Evolutionary conservation across 371 early-diverging fungal species (phyloP), one percentile per base, ranked within the genome.

Genomic region (Synchytrium microbalum): DNA sequence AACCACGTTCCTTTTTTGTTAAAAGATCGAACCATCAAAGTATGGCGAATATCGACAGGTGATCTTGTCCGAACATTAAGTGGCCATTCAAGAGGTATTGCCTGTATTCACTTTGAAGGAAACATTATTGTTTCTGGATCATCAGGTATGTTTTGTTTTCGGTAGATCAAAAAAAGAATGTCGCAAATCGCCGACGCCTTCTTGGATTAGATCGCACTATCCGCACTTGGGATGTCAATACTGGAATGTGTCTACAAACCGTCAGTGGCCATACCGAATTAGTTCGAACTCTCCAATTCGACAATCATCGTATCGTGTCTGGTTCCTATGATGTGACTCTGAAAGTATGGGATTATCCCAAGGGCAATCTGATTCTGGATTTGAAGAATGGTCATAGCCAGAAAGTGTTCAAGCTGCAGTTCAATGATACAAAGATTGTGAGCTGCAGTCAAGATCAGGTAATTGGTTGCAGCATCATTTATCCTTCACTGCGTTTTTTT

Each of bases 41-140:
- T 95, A 65, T 95, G 95, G 95, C 79, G 88, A 66, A 65, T 90
- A 31, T 72, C 80, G 38, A 68, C 73, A 25, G 69, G 71, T 25
- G 46, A 67, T 59, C 62, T 60, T 58, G 38, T 69, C 26, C 61
- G 74, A 65, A 70, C 54, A 61, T 64, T 75, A 54, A 28, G 69
- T 67, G 79, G 79, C 57, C 69, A 99, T 75, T 83, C 87, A 13
- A 78, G 91, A 25, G 93, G 94, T 1, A 75, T 97, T 25, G 89
- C 96, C 0, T 92, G 93, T 67, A 86, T 93, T 61, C 93, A 93
- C 64, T 93, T 86, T 73, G 92, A 92, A 68, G 93, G 94, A 32
- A 82, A 85, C 65, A 79, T 81, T 10, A 89, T 96, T 29, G 91
- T 94, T 0, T 91, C 93, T 2, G 98, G 96, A 10, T 92, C 92